Conservation (phyloP, 2,329 filamentous ascomycete genomes). For the Lithohypha guttulata region DNA sequence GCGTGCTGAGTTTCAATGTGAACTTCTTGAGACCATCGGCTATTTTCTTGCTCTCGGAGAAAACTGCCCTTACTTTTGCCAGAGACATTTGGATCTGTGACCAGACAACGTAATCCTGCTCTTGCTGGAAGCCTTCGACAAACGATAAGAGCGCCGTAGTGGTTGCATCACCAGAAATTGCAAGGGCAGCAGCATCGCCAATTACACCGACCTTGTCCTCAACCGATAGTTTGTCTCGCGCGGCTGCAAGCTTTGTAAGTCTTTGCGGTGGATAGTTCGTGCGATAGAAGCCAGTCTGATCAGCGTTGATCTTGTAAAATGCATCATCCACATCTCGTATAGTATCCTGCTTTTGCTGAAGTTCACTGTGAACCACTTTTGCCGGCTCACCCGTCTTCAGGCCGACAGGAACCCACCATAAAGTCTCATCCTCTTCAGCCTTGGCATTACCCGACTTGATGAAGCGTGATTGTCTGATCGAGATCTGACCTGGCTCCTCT, state of each 20-base stretch:
- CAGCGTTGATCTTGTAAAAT: conserved; percentile 91
- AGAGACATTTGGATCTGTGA: conserved; percentile 71
- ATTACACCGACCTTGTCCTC: conserved; percentile 90
- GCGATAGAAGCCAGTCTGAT: conserved; percentile 81
- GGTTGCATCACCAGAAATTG: conserved; percentile 73
- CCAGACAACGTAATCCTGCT: conserved; percentile 84
- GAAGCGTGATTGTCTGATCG: conserved; percentile 77
- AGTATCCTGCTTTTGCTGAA: conserved; percentile 67
- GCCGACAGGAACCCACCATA: conserved; percentile 90
- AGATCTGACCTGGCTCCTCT: conserved; percentile 73
- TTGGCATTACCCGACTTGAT: conserved; percentile 84
- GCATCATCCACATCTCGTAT: conserved; percentile 56
- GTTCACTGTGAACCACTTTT: conserved; percentile 52
- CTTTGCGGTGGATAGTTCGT: conserved; percentile 86
- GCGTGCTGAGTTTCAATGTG: conserved; percentile 62
- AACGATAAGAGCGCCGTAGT: conserved; percentile 75
- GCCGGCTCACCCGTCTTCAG: conserved; percentile 64
- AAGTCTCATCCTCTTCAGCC: conserved; percentile 78
- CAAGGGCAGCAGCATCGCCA: conserved; percentile 79
- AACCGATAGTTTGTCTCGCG: conserved; percentile 63
- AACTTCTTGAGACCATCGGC: conserved; percentile 67
- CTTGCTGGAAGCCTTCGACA: conserved; percentile 69
- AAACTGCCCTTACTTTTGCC: conserved; percentile 69
- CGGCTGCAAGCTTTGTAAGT: conserved; percentile 66
- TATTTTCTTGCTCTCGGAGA: conserved; percentile 63